These are phyloP conservation scores for Diaporthe aspalathi DNA, from an alignment of 2,329 filamentous ascomycete genomes.

Conservation along the genomic window DNA sequence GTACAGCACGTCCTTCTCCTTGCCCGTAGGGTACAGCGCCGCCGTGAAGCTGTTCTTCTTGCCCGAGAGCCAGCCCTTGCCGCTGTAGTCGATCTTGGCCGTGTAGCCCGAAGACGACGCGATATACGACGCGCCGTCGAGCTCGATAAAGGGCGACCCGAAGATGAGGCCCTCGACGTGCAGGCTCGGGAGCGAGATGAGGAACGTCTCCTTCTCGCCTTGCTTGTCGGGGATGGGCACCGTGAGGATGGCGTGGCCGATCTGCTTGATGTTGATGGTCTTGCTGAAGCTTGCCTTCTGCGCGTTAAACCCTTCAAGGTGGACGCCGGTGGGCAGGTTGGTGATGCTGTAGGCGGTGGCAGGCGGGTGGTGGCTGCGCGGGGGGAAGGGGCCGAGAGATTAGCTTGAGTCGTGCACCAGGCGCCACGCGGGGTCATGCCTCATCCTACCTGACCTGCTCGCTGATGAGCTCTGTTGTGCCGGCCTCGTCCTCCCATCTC, in stretches of 20 bases:
- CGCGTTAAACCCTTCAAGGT: conserved; percentile 89
- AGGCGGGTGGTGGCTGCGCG: conserved; percentile 83
- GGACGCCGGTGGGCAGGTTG: conserved; percentile 85
- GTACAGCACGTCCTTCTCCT: conserved; percentile 81
- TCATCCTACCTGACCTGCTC: conserved; percentile 86
- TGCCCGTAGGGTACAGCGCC: conserved; percentile 75
- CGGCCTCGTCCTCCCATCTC: conserved; percentile 85
- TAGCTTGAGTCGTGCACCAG: conserved; percentile 15
- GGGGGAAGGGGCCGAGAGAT: not conserved
- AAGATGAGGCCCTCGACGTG: conserved; percentile 95
- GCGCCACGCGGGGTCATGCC: not conserved
- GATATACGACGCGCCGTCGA: conserved; percentile 88
- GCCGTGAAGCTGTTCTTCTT: conserved; percentile 94
- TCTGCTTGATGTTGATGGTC: conserved; percentile 95
- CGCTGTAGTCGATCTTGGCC: conserved; percentile 90
- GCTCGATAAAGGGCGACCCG: conserved; percentile 88
- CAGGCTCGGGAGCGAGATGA: conserved; percentile 90
- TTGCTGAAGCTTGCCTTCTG: conserved; percentile 95
- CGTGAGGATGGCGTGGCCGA: conserved; percentile 87
- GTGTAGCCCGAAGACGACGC: conserved; percentile 87
- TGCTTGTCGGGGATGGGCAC: conserved; percentile 63
- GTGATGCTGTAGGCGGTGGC: conserved; percentile 94
- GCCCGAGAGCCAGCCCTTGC: conserved; percentile 93
- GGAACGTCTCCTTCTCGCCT: conserved; percentile 73
- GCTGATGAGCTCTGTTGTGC: conserved; percentile 86